Conservation (phyloP, 345 rosid genomes). For the Hibiscus syriacus region DNA sequence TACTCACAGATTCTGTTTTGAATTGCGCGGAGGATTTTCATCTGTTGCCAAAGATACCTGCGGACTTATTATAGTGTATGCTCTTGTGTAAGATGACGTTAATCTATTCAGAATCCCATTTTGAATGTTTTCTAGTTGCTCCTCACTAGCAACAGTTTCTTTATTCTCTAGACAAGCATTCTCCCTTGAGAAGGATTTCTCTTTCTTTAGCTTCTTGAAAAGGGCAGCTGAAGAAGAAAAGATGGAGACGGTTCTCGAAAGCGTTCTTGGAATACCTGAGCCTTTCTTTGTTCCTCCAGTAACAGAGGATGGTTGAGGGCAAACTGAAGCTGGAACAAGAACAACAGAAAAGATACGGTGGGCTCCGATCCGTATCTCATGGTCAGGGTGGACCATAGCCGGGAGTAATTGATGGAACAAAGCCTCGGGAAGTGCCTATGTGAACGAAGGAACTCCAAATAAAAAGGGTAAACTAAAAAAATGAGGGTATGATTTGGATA, state of each 20-base stretch:
- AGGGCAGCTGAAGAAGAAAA: slow-evolving; percentile 99
- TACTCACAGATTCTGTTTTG: slow-evolving; percentile 43
- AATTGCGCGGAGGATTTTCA: slow-evolving; percentile 15
- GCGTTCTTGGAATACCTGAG: slow-evolving; percentile 56
- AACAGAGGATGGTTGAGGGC: slow-evolving; percentile 18
- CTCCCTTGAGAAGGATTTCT: slow-evolving; percentile 35
- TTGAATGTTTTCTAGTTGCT: slow-evolving; percentile 27
- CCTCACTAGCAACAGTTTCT: slow-evolving; percentile 25
- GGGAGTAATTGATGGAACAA: slow-evolving; percentile 89
- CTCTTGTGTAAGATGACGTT: slow-evolving; percentile 47
- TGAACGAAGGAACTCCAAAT: slow-evolving; percentile 11
- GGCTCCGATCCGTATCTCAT: slow-evolving; percentile 79
- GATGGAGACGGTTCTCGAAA: slow-evolving; percentile 96
- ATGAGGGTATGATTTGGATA: no score
- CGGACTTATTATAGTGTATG: slow-evolving; percentile 22
- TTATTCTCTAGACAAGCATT: slow-evolving; percentile 25
- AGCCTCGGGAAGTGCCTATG: slow-evolving; percentile 89
- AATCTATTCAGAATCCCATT: slow-evolving; percentile 45
- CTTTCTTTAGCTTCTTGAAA: slow-evolving; percentile 74
- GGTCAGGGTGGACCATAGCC: slow-evolving; percentile 96
- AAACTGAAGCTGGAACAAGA: slow-evolving; percentile 30
- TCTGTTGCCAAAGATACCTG: slow-evolving; percentile 18
- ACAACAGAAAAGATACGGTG: slow-evolving; percentile 67
- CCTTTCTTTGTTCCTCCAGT: slow-evolving; percentile 40
- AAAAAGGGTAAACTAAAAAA: no score